phyloP scores from a whole-genome alignment of 495 filamentous ascomycete species.

The Daldinia bambusicola region DNA sequence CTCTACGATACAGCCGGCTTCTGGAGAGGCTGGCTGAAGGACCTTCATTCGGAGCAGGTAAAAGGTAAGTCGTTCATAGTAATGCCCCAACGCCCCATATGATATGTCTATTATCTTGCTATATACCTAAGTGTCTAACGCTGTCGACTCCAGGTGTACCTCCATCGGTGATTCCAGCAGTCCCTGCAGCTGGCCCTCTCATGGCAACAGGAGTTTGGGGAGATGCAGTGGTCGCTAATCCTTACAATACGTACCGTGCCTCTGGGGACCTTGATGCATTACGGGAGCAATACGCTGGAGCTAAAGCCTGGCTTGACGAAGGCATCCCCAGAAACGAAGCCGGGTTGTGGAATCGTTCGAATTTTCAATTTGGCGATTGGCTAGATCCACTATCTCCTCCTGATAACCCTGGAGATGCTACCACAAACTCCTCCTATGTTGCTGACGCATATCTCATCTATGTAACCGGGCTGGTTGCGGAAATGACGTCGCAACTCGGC shows the following conservation, averaged over 20 bases:
- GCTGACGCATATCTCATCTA: slow-evolving; percentile 64
- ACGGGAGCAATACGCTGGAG: slow-evolving; percentile 55
- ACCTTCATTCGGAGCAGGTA: slow-evolving; percentile 56
- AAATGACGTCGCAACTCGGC: slow-evolving; percentile 49
- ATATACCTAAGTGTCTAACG: slow-evolving; percentile 2
- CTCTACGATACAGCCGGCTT: slow-evolving; percentile 63
- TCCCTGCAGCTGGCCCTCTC: slow-evolving; percentile 36
- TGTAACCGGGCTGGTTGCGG: slow-evolving; percentile 52
- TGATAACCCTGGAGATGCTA: slow-evolving; percentile 52
- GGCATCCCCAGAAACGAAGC: slow-evolving; percentile 55
- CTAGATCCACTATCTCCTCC: slow-evolving; percentile 62
- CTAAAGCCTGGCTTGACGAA: slow-evolving; percentile 59
- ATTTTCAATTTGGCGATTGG: slow-evolving; percentile 64
- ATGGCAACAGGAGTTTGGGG: slow-evolving; percentile 56
- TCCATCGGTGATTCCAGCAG: slow-evolving; percentile 56
- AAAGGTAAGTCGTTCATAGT: slow-evolving; percentile 17
- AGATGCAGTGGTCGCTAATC: slow-evolving; percentile 57
- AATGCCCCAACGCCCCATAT: not conserved
- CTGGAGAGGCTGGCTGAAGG: slow-evolving; percentile 61
- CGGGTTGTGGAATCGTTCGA: slow-evolving; percentile 53
- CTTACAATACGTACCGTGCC: slow-evolving; percentile 56
- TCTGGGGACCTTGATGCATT: slow-evolving; percentile 58
- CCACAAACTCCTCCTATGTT: slow-evolving; percentile 56
- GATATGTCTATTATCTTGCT: not conserved
- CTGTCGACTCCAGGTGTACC: slow-evolving; percentile 38